Base-by-base conservation (phyloP, 2,329 filamentous ascomycete species). In the Colletotrichum tropicicola region DNA sequence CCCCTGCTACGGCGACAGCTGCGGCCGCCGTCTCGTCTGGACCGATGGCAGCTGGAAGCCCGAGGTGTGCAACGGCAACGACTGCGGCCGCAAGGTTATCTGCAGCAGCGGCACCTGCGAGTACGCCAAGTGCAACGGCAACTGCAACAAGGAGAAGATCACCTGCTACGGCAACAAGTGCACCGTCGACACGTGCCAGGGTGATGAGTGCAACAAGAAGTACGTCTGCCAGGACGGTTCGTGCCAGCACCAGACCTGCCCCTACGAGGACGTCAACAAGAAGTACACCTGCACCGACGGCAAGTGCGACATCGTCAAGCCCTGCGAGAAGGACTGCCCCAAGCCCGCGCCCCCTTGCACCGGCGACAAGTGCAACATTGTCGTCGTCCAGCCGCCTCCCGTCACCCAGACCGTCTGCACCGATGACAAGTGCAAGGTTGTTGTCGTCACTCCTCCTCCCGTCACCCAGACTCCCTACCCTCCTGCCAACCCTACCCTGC, bases 261-360 rank as follows among this genome's bases (percentile, higher is more conserved):
- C 70, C 19, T 67, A 60, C 32, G 56, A 70, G 2, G 70, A 73
- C 60, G 43, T 19, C 32, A 52, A 69, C 55, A 72, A 72, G 63
- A 78, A 78, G 72, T 66, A 77, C 53, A 68, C 73, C 70, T 79
- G 75, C 74, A 70, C 70, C 65, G 70, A 73, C 47, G 70, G 68
- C 58, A 68, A 73, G 59, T 79, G 76, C 70, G 61, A 63, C 17
- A 57, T 70, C 25, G 73, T 72, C 68, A 66, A 71, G 53, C 73
- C 73, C 71, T 60, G 68, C 49, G 68, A 69, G 32, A 68, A 75
- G 5, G 70, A 73, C 70, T 79, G 77, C 72, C 68, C 71, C 28
- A 71, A 71, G 44, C 57, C 73, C 9, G 6, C 45, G 28, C 61
- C 60, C 21, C 65, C 74, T 23, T 78, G 72, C 71, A 68, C 70